Evolutionary conservation across 495 filamentous ascomycete genomes (phyloP).

Genomic region (Hypoxylon lienhwacheense): DNA sequence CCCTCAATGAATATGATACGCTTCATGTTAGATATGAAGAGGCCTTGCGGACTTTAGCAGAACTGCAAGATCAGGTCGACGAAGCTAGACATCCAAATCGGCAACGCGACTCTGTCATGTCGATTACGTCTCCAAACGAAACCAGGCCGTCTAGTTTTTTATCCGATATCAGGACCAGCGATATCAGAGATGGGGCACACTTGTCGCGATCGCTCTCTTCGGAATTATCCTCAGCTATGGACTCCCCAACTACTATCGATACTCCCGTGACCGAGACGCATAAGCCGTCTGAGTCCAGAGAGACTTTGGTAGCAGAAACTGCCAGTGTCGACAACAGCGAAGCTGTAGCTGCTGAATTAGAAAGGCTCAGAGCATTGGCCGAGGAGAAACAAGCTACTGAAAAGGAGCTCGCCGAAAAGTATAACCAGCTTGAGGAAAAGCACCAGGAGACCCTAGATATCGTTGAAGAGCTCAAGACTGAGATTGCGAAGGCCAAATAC

Average conservation of each 20-base stretch:
- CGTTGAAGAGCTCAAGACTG: conserved; percentile 85
- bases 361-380: conserved; percentile 67
- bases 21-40: conserved; percentile 90
- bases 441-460: conserved; percentile 80
- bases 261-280: conserved; percentile 59
- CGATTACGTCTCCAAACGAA: conserved; percentile 58
- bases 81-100: conserved; percentile 70
- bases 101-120: conserved; percentile 55
- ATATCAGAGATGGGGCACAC: conserved; percentile 74
- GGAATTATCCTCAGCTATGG: conserved; percentile 92
- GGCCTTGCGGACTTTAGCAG: conserved; percentile 75
- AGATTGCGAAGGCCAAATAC: conserved; percentile 72
- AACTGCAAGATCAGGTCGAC: conserved; percentile 82
- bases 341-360: conserved; percentile 63
- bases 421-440: conserved; percentile 75
- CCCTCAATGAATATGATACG: conserved; percentile 75
- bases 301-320: conserved; percentile 27
- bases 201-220: conserved; percentile 92
- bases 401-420: conserved; percentile 69
- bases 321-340: conserved; percentile 41
- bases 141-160: conserved; percentile 89
- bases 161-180: conserved; percentile 76
- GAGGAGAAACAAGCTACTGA: conserved; percentile 77
- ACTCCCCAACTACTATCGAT: conserved; percentile 68
- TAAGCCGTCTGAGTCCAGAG: conserved; percentile 38